phyloP scores from a whole-genome alignment of 2,329 filamentous ascomycete species.

The Aureobasidium leucospermi region DNA sequence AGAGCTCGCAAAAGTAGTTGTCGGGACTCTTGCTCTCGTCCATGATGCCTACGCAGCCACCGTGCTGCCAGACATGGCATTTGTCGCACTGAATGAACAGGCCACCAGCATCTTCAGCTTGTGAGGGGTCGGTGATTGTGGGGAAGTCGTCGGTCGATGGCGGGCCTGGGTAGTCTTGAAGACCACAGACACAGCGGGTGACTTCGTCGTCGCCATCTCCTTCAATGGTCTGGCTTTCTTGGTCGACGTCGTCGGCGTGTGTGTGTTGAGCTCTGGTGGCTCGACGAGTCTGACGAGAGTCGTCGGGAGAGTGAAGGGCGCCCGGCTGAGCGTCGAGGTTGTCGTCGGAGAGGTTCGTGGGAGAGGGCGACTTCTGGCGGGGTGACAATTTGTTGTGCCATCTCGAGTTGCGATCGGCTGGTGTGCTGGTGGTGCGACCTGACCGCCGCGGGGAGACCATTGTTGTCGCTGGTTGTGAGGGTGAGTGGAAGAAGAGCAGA shows the following conservation, averaged over 20 bases:
- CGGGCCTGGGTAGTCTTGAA: constrained; percentile 87
- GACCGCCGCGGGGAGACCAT: constrained; percentile 10
- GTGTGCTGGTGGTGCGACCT: constrained; percentile 11
- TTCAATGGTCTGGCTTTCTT: constrained; percentile 37
- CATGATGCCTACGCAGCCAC: constrained; percentile 93
- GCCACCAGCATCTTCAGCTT: constrained; percentile 80
- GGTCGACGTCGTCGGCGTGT: constrained; percentile 49
- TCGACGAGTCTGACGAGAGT: constrained; percentile 64
- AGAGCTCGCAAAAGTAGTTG: constrained; percentile 96
- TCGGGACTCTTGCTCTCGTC: constrained; percentile 89
- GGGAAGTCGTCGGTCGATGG: constrained; percentile 47
- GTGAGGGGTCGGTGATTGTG: constrained; percentile 38
- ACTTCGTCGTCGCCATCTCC: constrained; percentile 74
- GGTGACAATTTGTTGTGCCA: constrained; percentile 66
- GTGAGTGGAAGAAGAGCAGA: neutral
- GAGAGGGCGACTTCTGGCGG: constrained; percentile 67
- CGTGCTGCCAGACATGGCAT: constrained; percentile 98
- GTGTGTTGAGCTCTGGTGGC: constrained; percentile 66
- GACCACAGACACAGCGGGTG: constrained; percentile 89
- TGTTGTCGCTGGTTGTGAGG: neutral
- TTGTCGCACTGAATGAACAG: constrained; percentile 97
- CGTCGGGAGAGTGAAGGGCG: constrained; percentile 44
- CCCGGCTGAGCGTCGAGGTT: constrained; percentile 42
- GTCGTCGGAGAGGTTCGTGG: constrained; percentile 60
- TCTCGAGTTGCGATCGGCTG: constrained; percentile 60